Evolutionary conservation across 345 rosid genomes (phyloP).

Genomic region (Clarkia xantiana): DNA sequence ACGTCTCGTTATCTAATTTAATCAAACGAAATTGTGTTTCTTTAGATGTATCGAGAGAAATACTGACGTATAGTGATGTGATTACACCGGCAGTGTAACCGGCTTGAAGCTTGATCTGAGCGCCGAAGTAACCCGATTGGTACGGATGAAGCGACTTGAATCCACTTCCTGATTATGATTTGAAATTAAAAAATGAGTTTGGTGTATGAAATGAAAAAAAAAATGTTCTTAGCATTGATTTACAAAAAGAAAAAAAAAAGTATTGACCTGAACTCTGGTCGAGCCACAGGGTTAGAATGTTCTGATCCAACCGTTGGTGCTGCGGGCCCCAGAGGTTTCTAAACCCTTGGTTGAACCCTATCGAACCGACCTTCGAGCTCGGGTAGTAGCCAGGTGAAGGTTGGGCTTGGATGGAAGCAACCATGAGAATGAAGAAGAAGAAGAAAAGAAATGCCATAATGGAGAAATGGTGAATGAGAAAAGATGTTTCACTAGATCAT

Average conservation of each 20-base stretch:
- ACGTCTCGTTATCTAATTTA: not conserved
- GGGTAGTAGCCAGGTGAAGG: conserved; percentile 88
- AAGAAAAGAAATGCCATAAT: conserved; percentile 29
- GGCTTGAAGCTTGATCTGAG: conserved; percentile 67
- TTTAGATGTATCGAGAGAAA: not conserved
- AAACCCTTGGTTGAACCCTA: conserved; percentile 39
- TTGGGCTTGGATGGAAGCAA: conserved; percentile 31
- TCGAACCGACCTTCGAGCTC: conserved; percentile 29
- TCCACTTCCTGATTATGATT: conserved; percentile 62
- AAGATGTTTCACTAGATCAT: too few species aligned
- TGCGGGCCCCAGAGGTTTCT: conserved; percentile 76
- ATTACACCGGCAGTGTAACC: conserved; percentile 94
- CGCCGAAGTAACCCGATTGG: conserved; percentile 72
- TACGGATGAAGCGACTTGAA: conserved; percentile 60
- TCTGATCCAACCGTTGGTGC: conserved; percentile 61
- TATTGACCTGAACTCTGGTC: conserved; percentile 43
- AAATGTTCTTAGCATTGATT: not conserved
- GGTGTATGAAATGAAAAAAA: not conserved
- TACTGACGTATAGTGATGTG: conserved; percentile 62
- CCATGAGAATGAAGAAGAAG: conserved; percentile 12
- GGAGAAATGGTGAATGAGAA: too few species aligned
- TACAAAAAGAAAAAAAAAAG: not conserved
- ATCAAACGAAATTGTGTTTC: not conserved
- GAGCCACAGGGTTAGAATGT: conserved; percentile 55
- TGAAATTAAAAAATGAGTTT: not conserved